phyloP scores from a whole-genome alignment of 192 early-diverging fungal genomes.

The Mortierella claussenii region DNA sequence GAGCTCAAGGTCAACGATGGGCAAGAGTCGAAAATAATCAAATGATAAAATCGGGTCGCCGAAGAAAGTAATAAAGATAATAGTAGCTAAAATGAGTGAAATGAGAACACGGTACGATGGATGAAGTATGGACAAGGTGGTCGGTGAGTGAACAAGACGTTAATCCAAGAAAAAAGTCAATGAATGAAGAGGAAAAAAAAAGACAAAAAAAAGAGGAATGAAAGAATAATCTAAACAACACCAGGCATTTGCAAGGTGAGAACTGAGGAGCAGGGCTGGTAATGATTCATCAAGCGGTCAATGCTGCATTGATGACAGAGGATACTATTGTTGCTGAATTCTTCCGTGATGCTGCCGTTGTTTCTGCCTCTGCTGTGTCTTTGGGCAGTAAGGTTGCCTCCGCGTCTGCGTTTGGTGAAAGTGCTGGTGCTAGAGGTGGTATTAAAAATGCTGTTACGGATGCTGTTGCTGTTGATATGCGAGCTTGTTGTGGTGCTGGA shows the following conservation, averaged over 20 bases:
- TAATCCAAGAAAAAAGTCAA: not conserved
- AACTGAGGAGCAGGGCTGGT: not conserved
- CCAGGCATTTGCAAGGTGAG: too few relatives aligned
- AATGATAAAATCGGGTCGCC: constrained; percentile 1
- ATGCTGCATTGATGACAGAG: not conserved
- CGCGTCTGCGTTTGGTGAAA: too few relatives aligned
- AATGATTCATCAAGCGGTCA: not conserved
- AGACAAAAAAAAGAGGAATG: not conserved
- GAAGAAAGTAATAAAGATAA: not conserved
- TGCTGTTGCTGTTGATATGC: too few relatives aligned
- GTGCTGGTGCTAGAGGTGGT: too few relatives aligned
- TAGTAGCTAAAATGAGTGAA: not conserved
- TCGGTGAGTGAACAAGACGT: too few relatives aligned
- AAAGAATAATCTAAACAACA: too few relatives aligned
- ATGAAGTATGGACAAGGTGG: too few relatives aligned
- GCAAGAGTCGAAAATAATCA: too few relatives aligned
- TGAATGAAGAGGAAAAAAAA: not conserved
- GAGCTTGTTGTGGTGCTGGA: not conserved
- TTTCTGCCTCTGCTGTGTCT: too few relatives aligned
- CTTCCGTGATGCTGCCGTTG: not conserved
- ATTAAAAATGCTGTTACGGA: too few relatives aligned
- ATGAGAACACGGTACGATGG: not conserved
- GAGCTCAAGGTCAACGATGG: too few relatives aligned
- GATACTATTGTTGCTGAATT: not conserved
- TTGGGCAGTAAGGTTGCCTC: too few relatives aligned